Evolutionary conservation across 192 early-diverging fungal genomes (phyloP).

Genomic region (Diversispora eburnea): DNA sequence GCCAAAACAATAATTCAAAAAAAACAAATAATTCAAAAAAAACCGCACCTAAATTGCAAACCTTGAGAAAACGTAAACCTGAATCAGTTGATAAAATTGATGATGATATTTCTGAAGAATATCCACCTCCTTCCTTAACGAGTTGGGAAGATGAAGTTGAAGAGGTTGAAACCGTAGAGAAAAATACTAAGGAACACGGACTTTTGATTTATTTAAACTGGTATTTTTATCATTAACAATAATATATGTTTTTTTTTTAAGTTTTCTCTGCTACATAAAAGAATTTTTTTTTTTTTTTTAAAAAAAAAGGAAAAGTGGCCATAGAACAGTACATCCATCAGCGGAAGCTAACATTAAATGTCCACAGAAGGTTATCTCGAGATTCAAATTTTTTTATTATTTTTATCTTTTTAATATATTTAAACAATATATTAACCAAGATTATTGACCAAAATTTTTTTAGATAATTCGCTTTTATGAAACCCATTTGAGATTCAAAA

Average conservation of each 20-base stretch:
- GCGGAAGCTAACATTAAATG: conserved; percentile 7
- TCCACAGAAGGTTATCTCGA: conserved; percentile 14
- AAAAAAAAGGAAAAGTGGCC: conserved; percentile 15
- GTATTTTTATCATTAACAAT: not conserved
- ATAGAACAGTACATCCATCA: conserved; percentile 16
- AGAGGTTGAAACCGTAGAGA: conserved; percentile 16
- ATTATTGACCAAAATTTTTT: not conserved
- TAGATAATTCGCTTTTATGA: conserved; percentile 17
- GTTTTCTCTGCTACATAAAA: not conserved
- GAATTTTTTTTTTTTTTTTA: not conserved
- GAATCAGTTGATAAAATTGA: not conserved
- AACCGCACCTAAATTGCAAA: not conserved
- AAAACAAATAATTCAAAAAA: not conserved
- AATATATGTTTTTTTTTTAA: not conserved
- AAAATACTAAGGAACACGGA: not conserved
- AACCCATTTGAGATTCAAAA: conserved; percentile 12
- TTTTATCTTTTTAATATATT: too few relatives aligned
- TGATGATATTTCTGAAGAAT: not conserved
- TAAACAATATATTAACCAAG: not conserved
- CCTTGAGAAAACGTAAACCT: not conserved
- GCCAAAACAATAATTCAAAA: not conserved
- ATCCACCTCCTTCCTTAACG: not conserved
- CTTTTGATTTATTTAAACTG: conserved; percentile 15
- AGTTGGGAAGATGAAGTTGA: conserved; percentile 23
- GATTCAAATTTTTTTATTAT: not conserved